Evolutionary conservation across 257 asterid genomes (phyloP).

Genomic region (Solanum commersonii): DNA sequence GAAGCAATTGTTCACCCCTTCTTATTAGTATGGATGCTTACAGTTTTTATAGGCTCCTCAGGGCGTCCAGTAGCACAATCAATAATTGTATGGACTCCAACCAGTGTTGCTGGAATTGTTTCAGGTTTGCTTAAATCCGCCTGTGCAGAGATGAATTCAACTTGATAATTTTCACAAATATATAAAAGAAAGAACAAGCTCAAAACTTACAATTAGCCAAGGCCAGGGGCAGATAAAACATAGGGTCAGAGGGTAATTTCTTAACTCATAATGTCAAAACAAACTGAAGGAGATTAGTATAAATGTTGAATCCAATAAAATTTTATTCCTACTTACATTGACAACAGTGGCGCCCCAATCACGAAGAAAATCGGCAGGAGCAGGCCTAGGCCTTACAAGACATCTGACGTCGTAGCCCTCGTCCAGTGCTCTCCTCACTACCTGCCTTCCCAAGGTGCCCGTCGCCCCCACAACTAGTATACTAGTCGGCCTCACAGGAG

Average conservation of each 20-base stretch:
- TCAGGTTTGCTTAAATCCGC: slow-evolving; percentile 97
- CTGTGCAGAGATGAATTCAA: slow-evolving; percentile 38
- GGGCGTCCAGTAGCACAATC: slow-evolving; percentile 99
- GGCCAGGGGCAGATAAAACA: not conserved
- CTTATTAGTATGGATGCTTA: slow-evolving; percentile 21
- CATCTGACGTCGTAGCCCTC: slow-evolving; percentile 96
- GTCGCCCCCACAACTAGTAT: slow-evolving; percentile 93
- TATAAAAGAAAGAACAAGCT: not conserved
- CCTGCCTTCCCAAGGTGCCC: slow-evolving; percentile 91
- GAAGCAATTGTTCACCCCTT: not conserved
- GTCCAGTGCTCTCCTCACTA: slow-evolving; percentile 89
- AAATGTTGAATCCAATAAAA: not conserved
- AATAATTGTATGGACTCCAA: slow-evolving; percentile 87
- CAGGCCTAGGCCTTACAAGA: slow-evolving; percentile 93
- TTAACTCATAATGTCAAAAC: not conserved
- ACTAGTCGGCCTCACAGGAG: slow-evolving; percentile 86
- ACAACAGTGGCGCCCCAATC: slow-evolving; percentile 99
- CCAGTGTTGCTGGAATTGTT: slow-evolving; percentile 91
- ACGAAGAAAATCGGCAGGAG: slow-evolving; percentile 98
- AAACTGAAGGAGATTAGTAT: not conserved
- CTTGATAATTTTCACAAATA: not conserved
- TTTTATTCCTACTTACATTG: slow-evolving; percentile 34
- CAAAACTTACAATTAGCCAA: not conserved
- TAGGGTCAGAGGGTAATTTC: not conserved
- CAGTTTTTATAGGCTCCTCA: slow-evolving; percentile 91